A percentile compares a stretch with the other conserved stretches of the same genome.
phyloP scores from a whole-genome alignment of 768 basidiomycete species.

The Macrolepiota fuliginosa region DNA sequence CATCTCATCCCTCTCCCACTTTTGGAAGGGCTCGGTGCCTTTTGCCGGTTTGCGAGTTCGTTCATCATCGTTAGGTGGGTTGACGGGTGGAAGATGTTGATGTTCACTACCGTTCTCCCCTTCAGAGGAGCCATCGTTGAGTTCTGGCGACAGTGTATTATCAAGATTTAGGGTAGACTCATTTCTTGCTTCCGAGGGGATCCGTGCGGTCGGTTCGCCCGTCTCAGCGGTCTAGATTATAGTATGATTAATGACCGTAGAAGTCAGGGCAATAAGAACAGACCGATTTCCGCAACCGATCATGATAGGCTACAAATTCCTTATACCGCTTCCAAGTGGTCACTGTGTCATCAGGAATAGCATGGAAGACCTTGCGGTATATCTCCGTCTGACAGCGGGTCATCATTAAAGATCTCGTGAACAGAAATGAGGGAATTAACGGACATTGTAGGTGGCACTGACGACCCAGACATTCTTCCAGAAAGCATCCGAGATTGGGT shows the following conservation, averaged over 20 bases:
- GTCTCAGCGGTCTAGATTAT: slow-evolving; percentile 40
- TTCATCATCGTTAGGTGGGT: slow-evolving; percentile 20
- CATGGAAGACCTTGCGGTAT: slow-evolving; percentile 92
- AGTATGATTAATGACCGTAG: background rate
- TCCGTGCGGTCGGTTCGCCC: slow-evolving; percentile 46
- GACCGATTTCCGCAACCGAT: slow-evolving; percentile 70
- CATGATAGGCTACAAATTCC: slow-evolving; percentile 76
- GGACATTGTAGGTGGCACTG: slow-evolving; percentile 83
- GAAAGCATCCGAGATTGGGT: slow-evolving; percentile 84
- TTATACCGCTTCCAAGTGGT: slow-evolving; percentile 96
- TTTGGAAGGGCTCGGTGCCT: slow-evolving; percentile 71
- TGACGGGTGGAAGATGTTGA: slow-evolving; percentile 16
- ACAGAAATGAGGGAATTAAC: slow-evolving; percentile 26
- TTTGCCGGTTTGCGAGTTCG: slow-evolving; percentile 35
- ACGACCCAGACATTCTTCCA: slow-evolving; percentile 91
- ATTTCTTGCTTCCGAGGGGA: slow-evolving; percentile 59
- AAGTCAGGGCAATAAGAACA: slow-evolving; percentile 20
- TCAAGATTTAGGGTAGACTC: slow-evolving; percentile 29
- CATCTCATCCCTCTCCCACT: slow-evolving; percentile 88
- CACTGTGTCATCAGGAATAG: slow-evolving; percentile 88
- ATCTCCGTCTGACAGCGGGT: slow-evolving; percentile 74
- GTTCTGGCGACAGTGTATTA: slow-evolving; percentile 21
- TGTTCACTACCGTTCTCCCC: slow-evolving; percentile 26
- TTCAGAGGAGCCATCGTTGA: slow-evolving; percentile 26
- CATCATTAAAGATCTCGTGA: slow-evolving; percentile 16